Conservation (phyloP, 169 alveolate species). For the Eimeria zaria region DNA sequence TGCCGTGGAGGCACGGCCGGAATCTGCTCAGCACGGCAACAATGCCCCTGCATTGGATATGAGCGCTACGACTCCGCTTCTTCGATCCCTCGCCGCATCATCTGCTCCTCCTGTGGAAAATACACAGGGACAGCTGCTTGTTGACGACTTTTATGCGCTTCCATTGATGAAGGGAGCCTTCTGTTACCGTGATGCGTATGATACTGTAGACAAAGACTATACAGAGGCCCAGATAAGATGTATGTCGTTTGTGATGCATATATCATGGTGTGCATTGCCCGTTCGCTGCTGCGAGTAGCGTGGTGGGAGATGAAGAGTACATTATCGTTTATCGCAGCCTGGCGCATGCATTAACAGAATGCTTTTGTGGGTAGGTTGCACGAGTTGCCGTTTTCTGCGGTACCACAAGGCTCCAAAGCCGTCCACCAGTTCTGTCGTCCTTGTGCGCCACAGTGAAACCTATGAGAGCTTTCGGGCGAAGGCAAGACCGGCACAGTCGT, state of each 20-base stretch:
- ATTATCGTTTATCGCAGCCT: neutral
- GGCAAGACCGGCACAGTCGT: conserved; percentile 61
- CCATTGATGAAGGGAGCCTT: conserved; percentile 29
- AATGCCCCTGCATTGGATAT: neutral
- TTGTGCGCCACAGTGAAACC: conserved; percentile 49
- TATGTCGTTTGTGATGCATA: neutral
- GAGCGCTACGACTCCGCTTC: conserved; percentile 50
- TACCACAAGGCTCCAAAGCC: neutral
- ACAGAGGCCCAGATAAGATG: conserved; percentile 65
- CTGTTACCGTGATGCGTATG: conserved; percentile 32
- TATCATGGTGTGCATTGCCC: neutral
- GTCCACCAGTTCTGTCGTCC: neutral
- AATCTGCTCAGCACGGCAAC: neutral
- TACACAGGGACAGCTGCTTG: conserved; percentile 33
- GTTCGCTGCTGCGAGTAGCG: neutral
- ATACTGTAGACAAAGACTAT: conserved; percentile 42
- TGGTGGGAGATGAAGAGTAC: neutral
- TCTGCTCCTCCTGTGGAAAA: conserved; percentile 60
- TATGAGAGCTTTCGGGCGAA: conserved; percentile 52
- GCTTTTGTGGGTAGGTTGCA: neutral
- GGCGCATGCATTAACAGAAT: neutral
- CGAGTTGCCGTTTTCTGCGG: neutral
- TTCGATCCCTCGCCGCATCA: conserved; percentile 66
- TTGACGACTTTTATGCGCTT: conserved; percentile 53
- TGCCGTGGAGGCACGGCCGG: neutral